A percentile compares a stretch with the other conserved stretches of the same genome.
These are phyloP conservation scores for Pharus latifolius DNA, from an alignment of 176 grass and related monocot genomes.

Conservation along the genomic window DNA sequence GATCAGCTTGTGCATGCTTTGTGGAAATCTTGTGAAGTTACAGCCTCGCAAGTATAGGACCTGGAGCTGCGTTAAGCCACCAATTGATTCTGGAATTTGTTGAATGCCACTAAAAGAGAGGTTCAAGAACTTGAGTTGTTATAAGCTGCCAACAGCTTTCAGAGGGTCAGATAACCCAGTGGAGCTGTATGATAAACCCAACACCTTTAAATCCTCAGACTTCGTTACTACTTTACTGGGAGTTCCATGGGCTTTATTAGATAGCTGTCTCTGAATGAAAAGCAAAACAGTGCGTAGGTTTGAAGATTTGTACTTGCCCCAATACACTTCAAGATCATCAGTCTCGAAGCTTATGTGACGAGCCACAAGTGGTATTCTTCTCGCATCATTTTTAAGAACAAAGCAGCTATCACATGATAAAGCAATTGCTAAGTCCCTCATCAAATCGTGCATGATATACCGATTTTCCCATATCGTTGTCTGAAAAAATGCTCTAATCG, in stretches of 20 bases:
- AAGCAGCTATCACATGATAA: background rate
- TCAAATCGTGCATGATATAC: constrained; percentile 4
- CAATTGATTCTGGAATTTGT: background rate
- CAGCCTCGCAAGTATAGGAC: background rate
- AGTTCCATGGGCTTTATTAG: background rate
- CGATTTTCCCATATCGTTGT: background rate
- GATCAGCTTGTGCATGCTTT: background rate
- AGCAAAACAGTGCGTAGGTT: background rate
- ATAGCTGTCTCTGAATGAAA: background rate
- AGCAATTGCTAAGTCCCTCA: constrained; percentile 4
- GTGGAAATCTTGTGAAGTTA: background rate
- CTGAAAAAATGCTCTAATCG: constrained; percentile 10
- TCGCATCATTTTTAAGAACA: background rate
- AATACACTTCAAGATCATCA: background rate
- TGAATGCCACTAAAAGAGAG: background rate
- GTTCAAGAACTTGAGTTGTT: background rate
- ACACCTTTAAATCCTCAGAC: background rate
- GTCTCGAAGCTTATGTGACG: background rate
- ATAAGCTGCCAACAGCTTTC: background rate
- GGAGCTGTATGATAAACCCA: background rate
- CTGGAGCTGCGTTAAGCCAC: background rate
- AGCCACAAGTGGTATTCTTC: background rate
- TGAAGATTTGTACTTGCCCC: background rate
- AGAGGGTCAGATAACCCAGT: background rate
- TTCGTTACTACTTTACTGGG: background rate